Conservation (phyloP, 1,139 yeast species). For the Pichia sp. region DNA sequence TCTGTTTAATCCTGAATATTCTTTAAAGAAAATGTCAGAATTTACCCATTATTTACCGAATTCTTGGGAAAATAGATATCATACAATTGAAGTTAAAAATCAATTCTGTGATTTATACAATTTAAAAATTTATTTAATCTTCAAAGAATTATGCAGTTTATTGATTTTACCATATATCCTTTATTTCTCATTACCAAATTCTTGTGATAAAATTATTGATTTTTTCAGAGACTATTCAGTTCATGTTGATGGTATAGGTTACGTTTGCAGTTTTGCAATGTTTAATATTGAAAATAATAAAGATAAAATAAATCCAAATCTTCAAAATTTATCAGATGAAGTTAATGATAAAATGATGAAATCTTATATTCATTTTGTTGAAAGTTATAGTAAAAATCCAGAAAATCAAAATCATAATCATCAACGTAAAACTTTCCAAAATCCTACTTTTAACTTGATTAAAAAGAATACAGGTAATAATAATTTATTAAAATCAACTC, state of each 20-base stretch:
- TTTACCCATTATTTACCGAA: conserved; percentile 86
- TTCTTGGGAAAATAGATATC: conserved; percentile 78
- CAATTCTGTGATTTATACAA: conserved; percentile 79
- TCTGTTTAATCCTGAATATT: conserved; percentile 86
- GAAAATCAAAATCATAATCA: conserved; percentile 22
- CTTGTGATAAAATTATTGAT: conserved; percentile 72
- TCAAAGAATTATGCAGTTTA: conserved; percentile 75
- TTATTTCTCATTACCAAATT: conserved; percentile 72
- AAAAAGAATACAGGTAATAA: conserved; percentile 7
- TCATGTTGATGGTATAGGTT: conserved; percentile 90
- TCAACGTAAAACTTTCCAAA: not conserved
- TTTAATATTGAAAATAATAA: conserved; percentile 66
- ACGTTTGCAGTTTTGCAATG: conserved; percentile 91
- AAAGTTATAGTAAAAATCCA: conserved; percentile 51
- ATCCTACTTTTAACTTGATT: conserved; percentile 10
- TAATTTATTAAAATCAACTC: conserved; percentile 18
- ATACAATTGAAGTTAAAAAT: conserved; percentile 71
- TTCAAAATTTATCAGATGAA: conserved; percentile 40
- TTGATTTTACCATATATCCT: conserved; percentile 79
- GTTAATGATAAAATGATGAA: conserved; percentile 89
- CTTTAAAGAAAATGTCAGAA: conserved; percentile 67
- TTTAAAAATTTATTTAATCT: conserved; percentile 60
- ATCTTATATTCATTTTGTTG: conserved; percentile 79
- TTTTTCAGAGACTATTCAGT: conserved; percentile 84
- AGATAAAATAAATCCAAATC: conserved; percentile 33